Evolutionary conservation across 345 rosid species (phyloP), one percentile per base, ranked within the genome.

Genomic region (Gossypium longicalyx): DNA sequence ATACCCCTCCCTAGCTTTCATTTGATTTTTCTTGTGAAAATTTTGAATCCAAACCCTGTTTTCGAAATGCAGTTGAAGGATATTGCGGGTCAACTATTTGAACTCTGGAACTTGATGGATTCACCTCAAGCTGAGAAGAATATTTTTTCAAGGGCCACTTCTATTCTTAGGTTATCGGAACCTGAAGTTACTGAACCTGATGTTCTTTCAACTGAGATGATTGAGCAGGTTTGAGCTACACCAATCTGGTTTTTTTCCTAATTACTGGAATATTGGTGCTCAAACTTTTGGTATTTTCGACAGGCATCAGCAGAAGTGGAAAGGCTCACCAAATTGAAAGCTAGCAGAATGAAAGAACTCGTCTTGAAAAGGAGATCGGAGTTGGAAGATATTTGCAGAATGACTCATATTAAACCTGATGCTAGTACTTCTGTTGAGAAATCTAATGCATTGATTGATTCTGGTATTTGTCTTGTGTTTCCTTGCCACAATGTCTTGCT

Each of bases 91-190:
- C 80, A 86, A 4, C 85, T 94, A 52, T 85, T 82, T 70, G 97
- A 92, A 74, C 90, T 94, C 47, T 94, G 95, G 98, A 88, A 85
- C 79, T 85, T 94, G 87, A 92, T 94, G 98, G 98, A 92, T 81
- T 86, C 97, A 13, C 86, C 97, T 25, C 78, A 83, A 59, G 89
- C 84, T 76, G 97, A 91, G 73, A 87, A 79, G 85, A 78, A 59
- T 60, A 72, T 45, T 41, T 94, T 92, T 76, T 80, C 90, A n/a
- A 86, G 85, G 81, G 79, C 89, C 57, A 79, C 78, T 59, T 79
- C 79, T 38, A 70, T 87, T 80, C 83, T 94, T 61, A 83, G 87
- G 76, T 85, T 83, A 77, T 80, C 95, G 13, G 95, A 94, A 79
- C 79, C 85, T 49, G 89, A 86, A 67, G 83, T 88, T 76, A 82